Base-by-base conservation (phyloP, 208 protist genomes). In the Hexamita inflata region DNA sequence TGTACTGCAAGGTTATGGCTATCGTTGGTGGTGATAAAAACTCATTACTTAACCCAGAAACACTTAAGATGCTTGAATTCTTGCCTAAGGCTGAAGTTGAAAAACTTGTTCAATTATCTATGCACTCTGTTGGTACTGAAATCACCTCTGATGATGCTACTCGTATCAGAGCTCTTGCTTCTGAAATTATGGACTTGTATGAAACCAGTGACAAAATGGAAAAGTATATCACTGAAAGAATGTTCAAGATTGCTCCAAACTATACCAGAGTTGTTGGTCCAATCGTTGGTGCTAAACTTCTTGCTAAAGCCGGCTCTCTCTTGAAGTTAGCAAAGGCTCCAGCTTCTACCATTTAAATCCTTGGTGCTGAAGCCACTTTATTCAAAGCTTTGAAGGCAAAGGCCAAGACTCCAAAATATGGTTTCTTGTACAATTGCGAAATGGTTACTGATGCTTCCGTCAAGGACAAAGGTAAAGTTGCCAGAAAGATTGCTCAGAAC, bases 61-160 rank as follows among this genome's bases (percentile, higher is more conserved):
- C n/a, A 13, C 19, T 40, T n/a, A 77, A 76, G 30, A 39, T 39
- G 0, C 64, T 1, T 62, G 32, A 53, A n/a, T 4, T 38, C n/a
- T 34, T 38, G n/a, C 19, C 1, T 49, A 45, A 61, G 11, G 45
- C 26, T 75, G 0, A 59, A 0, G 1, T 42, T 32, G 60, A 76
- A 32, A 0, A 29, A 1, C 41, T 80, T 30, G 0, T 79, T 9
- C 53, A 87, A 68, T 90, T 92, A 45, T 92, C 94, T 30, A 89
- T 95, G 85, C 92, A 96, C 64, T 97, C 94, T 35, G 98, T 99
- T 92, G 96, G 96, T 66, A 95, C 93, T 38, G 94, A 99, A 49
- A 58, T 85, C 0, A 58, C 41, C 0, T 39, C 79, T 11, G 75
- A 80, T 19, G 83, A 87, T 75, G 60, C 83, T 11, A 35, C 29